These are phyloP conservation scores for Cryptosporidium baileyi DNA, from an alignment of 169 alveolate species.

Conservation along the genomic window DNA sequence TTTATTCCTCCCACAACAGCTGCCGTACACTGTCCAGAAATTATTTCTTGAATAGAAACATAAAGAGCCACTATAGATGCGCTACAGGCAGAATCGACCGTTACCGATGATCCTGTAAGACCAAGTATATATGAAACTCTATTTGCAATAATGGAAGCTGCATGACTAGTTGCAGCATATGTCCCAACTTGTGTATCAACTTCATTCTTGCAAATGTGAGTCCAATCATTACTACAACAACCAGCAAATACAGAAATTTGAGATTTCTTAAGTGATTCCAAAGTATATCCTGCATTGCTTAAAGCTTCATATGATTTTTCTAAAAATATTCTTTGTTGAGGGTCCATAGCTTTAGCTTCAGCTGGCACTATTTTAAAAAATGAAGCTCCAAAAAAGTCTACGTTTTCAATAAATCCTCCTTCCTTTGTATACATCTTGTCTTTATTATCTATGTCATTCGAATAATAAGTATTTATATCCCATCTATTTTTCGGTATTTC, in stretches of 20 bases:
- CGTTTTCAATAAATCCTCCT: conserved; percentile 80
- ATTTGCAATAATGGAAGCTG: conserved; percentile 80
- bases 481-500: conserved; percentile 79
- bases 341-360: conserved; percentile 84
- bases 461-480: conserved; percentile 80
- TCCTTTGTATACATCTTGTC: conserved; percentile 81
- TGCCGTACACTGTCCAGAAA: conserved; percentile 75
- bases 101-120: conserved; percentile 79
- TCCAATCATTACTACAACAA: conserved; percentile 79
- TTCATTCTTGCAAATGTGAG: conserved; percentile 64
- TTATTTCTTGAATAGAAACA: conserved; percentile 75
- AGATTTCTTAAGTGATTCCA: conserved; percentile 69
- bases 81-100: conserved; percentile 85
- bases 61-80: conserved; percentile 83
- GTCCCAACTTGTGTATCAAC: conserved; percentile 63
- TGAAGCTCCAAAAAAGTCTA: conserved; percentile 79
- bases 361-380: conserved; percentile 74
- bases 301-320: conserved; percentile 78
- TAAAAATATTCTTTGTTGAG: conserved; percentile 81
- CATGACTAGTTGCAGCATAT: conserved; percentile 78
- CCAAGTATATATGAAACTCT: conserved; percentile 82
- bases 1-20: conserved; percentile 81
- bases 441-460: conserved; percentile 77
- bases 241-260: conserved; percentile 80
- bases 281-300: conserved; percentile 73